phyloP scores from a whole-genome alignment of 306 rosid genomes.

The Vigna mungo region DNA sequence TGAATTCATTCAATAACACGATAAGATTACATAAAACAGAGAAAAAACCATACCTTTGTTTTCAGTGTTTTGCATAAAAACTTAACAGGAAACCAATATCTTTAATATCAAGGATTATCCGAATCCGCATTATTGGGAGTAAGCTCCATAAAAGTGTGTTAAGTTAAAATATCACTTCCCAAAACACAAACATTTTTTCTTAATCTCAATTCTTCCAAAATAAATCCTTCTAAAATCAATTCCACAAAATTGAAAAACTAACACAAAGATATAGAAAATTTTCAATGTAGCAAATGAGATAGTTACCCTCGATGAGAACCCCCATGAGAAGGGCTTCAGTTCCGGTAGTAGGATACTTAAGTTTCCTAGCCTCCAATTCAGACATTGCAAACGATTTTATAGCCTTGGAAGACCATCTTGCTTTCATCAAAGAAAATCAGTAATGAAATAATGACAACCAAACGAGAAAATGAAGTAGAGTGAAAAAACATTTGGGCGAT shows the following conservation, averaged over 20 bases:
- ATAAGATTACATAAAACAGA: too few relatives aligned
- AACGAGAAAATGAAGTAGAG: neutral
- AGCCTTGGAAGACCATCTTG: conserved; percentile 83
- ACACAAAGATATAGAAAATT: neutral
- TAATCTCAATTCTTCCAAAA: conserved; percentile 5
- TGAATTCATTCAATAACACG: too few relatives aligned
- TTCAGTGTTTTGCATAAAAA: conserved; percentile 18
- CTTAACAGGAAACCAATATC: neutral
- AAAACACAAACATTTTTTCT: neutral
- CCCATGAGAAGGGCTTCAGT: conserved; percentile 85
- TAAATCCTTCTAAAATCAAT: neutral
- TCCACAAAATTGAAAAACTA: neutral
- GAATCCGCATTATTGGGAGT: neutral
- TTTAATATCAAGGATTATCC: conserved; percentile 8
- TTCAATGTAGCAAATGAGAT: conserved; percentile 10
- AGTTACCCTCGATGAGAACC: conserved; percentile 72
- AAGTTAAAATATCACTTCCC: neutral
- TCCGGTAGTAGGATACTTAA: conserved; percentile 65
- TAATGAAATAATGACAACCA: neutral
- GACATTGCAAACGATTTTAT: conserved; percentile 78
- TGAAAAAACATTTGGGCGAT: neutral
- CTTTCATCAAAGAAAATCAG: conserved; percentile 43
- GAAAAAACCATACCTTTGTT: too few relatives aligned
- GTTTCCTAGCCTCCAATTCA: conserved; percentile 77
- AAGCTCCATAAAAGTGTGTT: neutral